A percentile compares a stretch with the other conserved stretches of the same genome.
Conservation (phyloP, 805 yeast genomes). For the Candida tallmaniae region DNA sequence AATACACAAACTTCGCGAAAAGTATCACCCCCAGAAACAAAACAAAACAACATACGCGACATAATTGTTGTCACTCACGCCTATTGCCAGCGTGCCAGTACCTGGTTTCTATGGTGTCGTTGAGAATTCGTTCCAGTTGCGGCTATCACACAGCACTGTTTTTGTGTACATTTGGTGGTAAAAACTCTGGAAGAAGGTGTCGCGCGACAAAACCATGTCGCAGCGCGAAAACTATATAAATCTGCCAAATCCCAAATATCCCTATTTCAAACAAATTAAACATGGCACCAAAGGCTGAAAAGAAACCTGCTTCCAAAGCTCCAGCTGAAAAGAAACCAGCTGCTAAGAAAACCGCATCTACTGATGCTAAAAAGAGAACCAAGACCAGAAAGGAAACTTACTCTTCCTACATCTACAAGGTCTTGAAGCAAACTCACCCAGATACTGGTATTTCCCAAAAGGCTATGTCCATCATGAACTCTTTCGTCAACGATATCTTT, state of each 20-base stretch:
- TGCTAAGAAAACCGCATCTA: conserved; percentile 82
- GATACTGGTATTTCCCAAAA: conserved; percentile 99
- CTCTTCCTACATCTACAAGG: conserved; percentile 97
- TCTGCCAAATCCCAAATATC: conserved; percentile 1
- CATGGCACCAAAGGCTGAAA: conserved; percentile 67
- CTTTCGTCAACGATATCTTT: conserved; percentile 95
- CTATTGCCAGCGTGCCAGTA: too few species aligned
- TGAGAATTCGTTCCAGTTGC: too few species aligned
- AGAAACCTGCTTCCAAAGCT: conserved; percentile 90
- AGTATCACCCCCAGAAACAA: too few species aligned
- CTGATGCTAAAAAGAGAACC: conserved; percentile 84
- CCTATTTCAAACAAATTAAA: conserved; percentile 14
- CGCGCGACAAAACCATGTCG: too few species aligned
- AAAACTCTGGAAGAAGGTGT: too few species aligned
- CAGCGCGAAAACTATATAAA: conserved; percentile 6
- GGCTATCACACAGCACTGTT: too few species aligned
- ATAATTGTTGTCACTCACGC: too few species aligned
- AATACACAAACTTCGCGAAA: too few species aligned
- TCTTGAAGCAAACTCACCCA: conserved; percentile 97
- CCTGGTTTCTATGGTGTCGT: too few species aligned
- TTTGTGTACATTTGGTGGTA: too few species aligned
- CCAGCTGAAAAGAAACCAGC: conserved; percentile 93
- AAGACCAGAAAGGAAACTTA: conserved; percentile 97
- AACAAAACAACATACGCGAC: too few species aligned
- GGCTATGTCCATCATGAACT: conserved; percentile 98